A percentile compares a stretch with the other conserved stretches of the same genome.
Evolutionary conservation across 352 stramenopile genomes (phyloP).

Genomic region (Phytopythium mirpurense): DNA sequence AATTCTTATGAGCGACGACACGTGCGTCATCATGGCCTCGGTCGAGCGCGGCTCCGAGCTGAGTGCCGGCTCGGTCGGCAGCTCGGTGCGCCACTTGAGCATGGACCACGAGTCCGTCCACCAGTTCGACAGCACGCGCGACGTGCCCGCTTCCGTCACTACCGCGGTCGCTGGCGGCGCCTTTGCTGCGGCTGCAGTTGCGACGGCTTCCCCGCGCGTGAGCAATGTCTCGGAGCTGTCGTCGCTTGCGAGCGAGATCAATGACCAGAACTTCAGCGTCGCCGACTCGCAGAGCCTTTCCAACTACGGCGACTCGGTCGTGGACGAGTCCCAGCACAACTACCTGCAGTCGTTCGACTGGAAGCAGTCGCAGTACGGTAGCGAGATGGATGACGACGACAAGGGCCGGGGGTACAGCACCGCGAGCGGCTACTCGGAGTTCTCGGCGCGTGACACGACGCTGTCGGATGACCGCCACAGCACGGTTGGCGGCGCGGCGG

Average conservation of each 20-base stretch:
- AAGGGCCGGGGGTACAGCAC: slow-evolving; percentile 38
- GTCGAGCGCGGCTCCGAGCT: slow-evolving; percentile 37
- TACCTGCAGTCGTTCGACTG: slow-evolving; percentile 39
- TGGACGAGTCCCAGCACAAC: slow-evolving; percentile 33
- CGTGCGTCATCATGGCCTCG: slow-evolving; percentile 30
- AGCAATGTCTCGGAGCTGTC: slow-evolving; percentile 44
- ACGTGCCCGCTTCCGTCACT: background rate
- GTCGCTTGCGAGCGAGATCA: slow-evolving; percentile 26
- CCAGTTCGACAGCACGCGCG: slow-evolving; percentile 8
- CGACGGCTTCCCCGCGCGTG: slow-evolving; percentile 10
- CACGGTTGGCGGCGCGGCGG: slow-evolving; percentile 1
- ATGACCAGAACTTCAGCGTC: slow-evolving; percentile 3
- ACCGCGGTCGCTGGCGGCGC: slow-evolving; percentile 16
- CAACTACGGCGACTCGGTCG: slow-evolving; percentile 48
- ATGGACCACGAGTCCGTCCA: slow-evolving; percentile 27
- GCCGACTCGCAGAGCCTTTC: slow-evolving; percentile 34
- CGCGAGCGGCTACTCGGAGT: slow-evolving; percentile 28
- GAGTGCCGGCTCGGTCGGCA: slow-evolving; percentile 20
- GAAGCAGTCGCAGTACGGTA: slow-evolving; percentile 40
- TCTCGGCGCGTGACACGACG: slow-evolving; percentile 19
- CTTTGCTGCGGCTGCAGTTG: slow-evolving; percentile 2
- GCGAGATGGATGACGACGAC: slow-evolving; percentile 32
- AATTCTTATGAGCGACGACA: slow-evolving; percentile 31
- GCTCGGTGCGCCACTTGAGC: slow-evolving; percentile 12
- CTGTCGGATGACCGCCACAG: slow-evolving; percentile 19